phyloP scores from a whole-genome alignment of 257 asterid genomes.

The Jasminum sambac region DNA sequence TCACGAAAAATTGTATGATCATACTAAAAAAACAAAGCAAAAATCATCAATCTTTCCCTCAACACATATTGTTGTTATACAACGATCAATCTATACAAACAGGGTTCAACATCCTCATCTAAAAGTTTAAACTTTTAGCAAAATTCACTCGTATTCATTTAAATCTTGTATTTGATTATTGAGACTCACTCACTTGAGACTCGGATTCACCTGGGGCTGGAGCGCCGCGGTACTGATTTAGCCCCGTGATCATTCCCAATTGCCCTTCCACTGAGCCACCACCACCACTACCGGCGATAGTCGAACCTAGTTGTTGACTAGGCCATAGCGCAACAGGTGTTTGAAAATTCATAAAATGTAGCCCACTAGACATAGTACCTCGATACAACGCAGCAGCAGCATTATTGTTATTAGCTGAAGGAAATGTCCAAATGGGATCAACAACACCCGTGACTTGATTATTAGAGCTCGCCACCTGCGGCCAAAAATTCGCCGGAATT shows the following conservation, averaged over 20 bases:
- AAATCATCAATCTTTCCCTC: constrained; percentile 43
- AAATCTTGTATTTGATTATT: constrained; percentile 9
- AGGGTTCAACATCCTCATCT: neutral
- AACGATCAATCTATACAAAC: constrained; percentile 37
- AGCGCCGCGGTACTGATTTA: constrained; percentile 37
- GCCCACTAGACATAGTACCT: constrained; percentile 47
- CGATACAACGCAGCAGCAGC: constrained; percentile 41
- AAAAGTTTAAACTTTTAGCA: neutral
- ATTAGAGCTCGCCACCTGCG: constrained; percentile 39
- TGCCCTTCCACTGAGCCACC: constrained; percentile 40
- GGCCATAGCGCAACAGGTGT: constrained; percentile 47
- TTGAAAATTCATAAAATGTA: constrained; percentile 54
- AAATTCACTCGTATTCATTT: neutral
- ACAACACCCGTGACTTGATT: constrained; percentile 46
- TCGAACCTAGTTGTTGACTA: constrained; percentile 37
- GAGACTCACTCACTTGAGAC: constrained; percentile 51
- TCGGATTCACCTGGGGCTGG: constrained; percentile 30
- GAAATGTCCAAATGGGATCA: constrained; percentile 52
- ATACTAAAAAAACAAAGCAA: constrained; percentile 24
- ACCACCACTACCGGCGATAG: neutral
- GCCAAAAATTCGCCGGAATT: constrained; percentile 53
- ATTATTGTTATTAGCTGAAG: constrained; percentile 35
- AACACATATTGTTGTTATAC: constrained; percentile 37
- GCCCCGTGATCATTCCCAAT: constrained; percentile 39
- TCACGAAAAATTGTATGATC: constrained; percentile 40